Evolutionary conservation across 2,329 filamentous ascomycete species (phyloP).

Genomic region (Pseudogymnoascus sp.): DNA sequence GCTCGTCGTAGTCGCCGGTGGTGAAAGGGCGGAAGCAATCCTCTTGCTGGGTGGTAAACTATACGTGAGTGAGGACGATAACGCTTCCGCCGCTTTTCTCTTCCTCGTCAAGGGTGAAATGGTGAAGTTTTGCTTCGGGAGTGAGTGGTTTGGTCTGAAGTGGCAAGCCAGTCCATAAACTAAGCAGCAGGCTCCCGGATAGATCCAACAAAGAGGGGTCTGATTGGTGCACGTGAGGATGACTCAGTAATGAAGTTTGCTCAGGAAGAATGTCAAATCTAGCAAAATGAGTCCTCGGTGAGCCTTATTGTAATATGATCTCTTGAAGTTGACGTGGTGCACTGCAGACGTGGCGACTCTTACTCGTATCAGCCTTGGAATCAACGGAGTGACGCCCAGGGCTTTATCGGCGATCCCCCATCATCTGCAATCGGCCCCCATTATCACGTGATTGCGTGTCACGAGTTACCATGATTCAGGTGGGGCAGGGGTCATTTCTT

Average conservation of each 20-base stretch:
- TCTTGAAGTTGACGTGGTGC: constrained; percentile 1
- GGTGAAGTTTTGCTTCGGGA: constrained; percentile 28
- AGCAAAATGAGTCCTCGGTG: background rate
- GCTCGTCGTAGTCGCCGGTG: constrained; percentile 46
- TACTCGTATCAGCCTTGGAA: background rate
- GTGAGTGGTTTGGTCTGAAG: background rate
- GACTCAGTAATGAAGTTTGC: background rate
- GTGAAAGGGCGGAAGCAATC: constrained; percentile 35
- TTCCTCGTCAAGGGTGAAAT: constrained; percentile 47
- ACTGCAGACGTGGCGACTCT: background rate
- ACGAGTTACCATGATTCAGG: background rate
- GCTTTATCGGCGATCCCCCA: constrained; percentile 7
- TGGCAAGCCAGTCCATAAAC: constrained; percentile 7
- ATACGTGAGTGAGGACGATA: constrained; percentile 28
- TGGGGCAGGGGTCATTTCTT: background rate
- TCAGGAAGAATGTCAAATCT: background rate
- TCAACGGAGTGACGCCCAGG: constrained; percentile 8
- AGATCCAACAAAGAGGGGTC: background rate
- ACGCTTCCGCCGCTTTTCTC: constrained; percentile 44
- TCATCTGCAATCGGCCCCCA: background rate
- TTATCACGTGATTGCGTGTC: background rate
- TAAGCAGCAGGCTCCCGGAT: background rate
- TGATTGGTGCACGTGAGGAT: constrained; percentile 9
- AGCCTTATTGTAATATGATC: background rate
- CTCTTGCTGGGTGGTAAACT: constrained; percentile 27